Conservation (phyloP, 2,329 filamentous ascomycete species). For the Zasmidium cellare region DNA sequence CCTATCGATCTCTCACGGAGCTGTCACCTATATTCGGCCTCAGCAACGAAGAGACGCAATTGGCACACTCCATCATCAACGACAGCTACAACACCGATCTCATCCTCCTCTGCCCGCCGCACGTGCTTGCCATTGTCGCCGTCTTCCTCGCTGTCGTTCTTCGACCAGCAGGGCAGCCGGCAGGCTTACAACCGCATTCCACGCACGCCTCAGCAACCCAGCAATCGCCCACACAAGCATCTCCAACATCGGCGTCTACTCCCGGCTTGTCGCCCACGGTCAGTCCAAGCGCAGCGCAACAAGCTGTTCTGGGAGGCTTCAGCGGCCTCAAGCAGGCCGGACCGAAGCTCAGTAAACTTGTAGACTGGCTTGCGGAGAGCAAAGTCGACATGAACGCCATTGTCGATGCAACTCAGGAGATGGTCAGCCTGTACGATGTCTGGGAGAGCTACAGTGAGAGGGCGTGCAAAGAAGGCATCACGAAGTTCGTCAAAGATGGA, state of each 20-base stretch:
- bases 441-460: constrained; percentile 68
- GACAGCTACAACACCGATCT: constrained; percentile 91
- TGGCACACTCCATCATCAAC: constrained; percentile 83
- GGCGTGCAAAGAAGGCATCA: constrained; percentile 63
- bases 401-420: constrained; percentile 86
- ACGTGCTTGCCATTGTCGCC: constrained; percentile 82
- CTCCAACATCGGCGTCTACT: constrained; percentile 15
- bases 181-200: constrained; percentile 47
- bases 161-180: constrained; percentile 58
- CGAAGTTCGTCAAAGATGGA: constrained; percentile 61
- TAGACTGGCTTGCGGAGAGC: constrained; percentile 82
- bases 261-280: constrained; percentile 23
- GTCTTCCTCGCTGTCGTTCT: constrained; percentile 83
- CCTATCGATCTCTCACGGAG: constrained; percentile 76
- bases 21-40: constrained; percentile 70
- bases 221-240: constrained; percentile 25
- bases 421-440: constrained; percentile 83
- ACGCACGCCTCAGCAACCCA: constrained; percentile 19
- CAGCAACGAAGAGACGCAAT: constrained; percentile 72
- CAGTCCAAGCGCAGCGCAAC: constrained; percentile 33
- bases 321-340: constrained; percentile 37
- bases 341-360: constrained; percentile 52
- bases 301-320: constrained; percentile 34
- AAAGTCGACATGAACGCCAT: constrained; percentile 80
- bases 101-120: constrained; percentile 82